Percentiles rank a stretch among this genome's conserved stretches.
Evolutionary conservation across 2,329 filamentous ascomycete genomes (phyloP).

Genomic region (Boeremia lycopersici): DNA sequence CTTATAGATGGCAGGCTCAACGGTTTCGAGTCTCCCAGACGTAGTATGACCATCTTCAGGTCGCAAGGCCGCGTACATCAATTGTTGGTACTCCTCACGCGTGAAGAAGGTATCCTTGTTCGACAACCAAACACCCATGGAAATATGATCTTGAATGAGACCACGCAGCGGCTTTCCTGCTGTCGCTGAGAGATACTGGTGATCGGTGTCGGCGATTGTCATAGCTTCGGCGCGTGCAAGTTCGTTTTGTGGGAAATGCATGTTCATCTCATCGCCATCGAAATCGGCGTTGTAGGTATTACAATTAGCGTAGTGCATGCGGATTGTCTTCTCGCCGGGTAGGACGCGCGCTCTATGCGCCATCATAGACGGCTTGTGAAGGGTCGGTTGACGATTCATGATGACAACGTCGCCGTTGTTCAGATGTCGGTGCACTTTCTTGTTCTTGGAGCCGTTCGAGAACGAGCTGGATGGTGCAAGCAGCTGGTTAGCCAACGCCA

Average conservation of each 20-base stretch:
- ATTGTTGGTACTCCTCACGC: slow-evolving; percentile 84
- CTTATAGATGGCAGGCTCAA: slow-evolving; percentile 81
- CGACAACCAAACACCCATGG: slow-evolving; percentile 88
- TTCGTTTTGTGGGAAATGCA: slow-evolving; percentile 99
- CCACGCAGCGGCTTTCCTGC: slow-evolving; percentile 92
- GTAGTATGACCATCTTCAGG: slow-evolving; percentile 90
- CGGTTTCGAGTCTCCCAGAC: slow-evolving; percentile 78
- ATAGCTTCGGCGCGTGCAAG: slow-evolving; percentile 90
- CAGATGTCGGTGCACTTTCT: slow-evolving; percentile 95
- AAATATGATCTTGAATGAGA: slow-evolving; percentile 98
- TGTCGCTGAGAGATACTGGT: slow-evolving; percentile 94
- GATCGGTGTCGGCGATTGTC: slow-evolving; percentile 93
- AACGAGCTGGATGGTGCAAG: slow-evolving; percentile 80
- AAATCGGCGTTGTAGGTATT: slow-evolving; percentile 99
- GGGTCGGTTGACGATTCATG: slow-evolving; percentile 97
- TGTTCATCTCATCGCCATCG: slow-evolving; percentile 99
- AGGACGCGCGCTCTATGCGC: slow-evolving; percentile 91
- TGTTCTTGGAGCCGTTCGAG: slow-evolving; percentile 78
- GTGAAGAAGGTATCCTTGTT: slow-evolving; percentile 91
- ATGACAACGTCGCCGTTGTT: slow-evolving; percentile 96
- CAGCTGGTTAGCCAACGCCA: slow-evolving; percentile 89
- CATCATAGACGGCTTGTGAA: slow-evolving; percentile 99
- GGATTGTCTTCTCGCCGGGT: slow-evolving; percentile 93
- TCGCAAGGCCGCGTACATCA: slow-evolving; percentile 88
- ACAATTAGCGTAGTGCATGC: slow-evolving; percentile 99